These are phyloP conservation scores for Puccinia triticina DNA, from an alignment of 1,284 basidiomycete species.

Conservation along the genomic window DNA sequence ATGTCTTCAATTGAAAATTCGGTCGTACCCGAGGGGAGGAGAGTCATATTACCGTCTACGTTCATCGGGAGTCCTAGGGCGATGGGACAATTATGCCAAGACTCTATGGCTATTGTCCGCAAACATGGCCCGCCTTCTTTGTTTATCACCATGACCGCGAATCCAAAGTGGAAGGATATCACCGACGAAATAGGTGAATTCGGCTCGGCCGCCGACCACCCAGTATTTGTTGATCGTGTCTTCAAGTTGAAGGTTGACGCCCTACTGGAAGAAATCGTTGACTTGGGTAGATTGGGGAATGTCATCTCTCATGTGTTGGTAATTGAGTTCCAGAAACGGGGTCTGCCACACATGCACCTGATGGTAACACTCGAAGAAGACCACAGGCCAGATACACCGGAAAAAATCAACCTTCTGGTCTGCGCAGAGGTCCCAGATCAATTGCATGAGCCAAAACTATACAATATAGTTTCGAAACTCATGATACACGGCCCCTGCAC, in stretches of 20 bases:
- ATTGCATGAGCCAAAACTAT: background rate
- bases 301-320: slow-evolving; percentile 54
- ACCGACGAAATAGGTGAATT: background rate
- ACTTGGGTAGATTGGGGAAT: no score
- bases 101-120: no score
- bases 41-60: background rate
- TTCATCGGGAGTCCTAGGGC: slow-evolving; percentile 15
- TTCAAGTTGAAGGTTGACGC: slow-evolving; percentile 63
- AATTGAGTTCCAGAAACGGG: slow-evolving; percentile 63
- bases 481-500: no score
- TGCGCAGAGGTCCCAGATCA: background rate
- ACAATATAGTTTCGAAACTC: background rate
- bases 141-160: no score
- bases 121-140: no score
- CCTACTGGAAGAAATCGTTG: slow-evolving; percentile 59
- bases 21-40: background rate
- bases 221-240: slow-evolving; percentile 64
- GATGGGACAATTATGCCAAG: no score
- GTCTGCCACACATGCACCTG: slow-evolving; percentile 62
- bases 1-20: background rate
- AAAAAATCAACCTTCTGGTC: no score
- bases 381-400: no score
- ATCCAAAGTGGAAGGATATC: no score
- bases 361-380: slow-evolving; percentile 54
- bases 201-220: slow-evolving; percentile 59